phyloP scores from a whole-genome alignment of 495 filamentous ascomycete genomes.

The Neurospora sp. region DNA sequence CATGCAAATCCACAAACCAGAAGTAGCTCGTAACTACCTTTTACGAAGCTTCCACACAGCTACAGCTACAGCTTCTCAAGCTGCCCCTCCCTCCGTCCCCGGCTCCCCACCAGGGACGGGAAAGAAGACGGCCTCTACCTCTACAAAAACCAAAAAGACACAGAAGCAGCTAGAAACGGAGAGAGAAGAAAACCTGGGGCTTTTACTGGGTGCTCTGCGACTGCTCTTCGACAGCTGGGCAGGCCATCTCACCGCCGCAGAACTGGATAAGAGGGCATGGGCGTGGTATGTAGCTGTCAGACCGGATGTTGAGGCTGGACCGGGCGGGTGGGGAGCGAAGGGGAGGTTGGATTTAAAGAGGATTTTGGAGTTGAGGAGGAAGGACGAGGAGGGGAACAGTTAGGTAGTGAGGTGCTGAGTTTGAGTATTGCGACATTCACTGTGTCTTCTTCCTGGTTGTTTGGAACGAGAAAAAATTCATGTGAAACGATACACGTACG shows the following conservation, averaged over 20 bases:
- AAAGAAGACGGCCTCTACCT: too few species aligned
- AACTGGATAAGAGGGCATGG: slow-evolving; percentile 70
- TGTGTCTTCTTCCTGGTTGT: too few species aligned
- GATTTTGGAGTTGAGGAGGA: slow-evolving; percentile 49
- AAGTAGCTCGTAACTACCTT: slow-evolving; percentile 51
- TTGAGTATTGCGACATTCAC: too few species aligned
- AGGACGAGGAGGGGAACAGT: too few species aligned
- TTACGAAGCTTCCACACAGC: slow-evolving; percentile 49
- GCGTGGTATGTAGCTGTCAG: slow-evolving; percentile 67
- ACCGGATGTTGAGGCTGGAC: slow-evolving; percentile 61
- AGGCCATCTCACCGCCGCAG: slow-evolving; percentile 39
- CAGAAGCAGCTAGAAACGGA: slow-evolving; percentile 37
- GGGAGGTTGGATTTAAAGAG: slow-evolving; percentile 53
- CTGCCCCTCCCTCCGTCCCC: too few species aligned
- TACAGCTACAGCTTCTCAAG: too few species aligned
- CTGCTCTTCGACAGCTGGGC: slow-evolving; percentile 63
- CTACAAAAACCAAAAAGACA: slow-evolving; percentile 32
- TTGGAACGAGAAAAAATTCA: too few species aligned
- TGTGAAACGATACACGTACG: too few species aligned
- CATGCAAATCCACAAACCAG: slow-evolving; percentile 59
- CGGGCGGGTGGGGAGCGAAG: slow-evolving; percentile 73
- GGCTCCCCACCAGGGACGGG: too few species aligned
- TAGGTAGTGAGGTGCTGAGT: too few species aligned
- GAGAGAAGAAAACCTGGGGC: slow-evolving; percentile 55
- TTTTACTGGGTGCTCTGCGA: slow-evolving; percentile 57